A percentile compares a stretch with the other conserved stretches of the same genome.
These are phyloP conservation scores for Hyphopichia khmerensis DNA, from an alignment of 1,139 yeast species.

Conservation along the genomic window DNA sequence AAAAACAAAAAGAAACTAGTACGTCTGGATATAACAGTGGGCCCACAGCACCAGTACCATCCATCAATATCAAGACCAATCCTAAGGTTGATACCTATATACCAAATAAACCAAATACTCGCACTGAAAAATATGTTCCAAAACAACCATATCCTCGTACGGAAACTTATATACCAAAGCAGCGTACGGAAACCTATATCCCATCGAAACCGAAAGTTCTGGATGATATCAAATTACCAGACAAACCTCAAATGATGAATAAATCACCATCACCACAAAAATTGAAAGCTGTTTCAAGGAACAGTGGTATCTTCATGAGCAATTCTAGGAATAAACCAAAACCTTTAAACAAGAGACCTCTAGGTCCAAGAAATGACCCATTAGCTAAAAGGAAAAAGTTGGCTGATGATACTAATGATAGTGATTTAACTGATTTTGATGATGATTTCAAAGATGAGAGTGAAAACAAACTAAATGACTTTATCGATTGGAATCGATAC, in stretches of 20 bases:
- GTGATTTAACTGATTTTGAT: conserved; percentile 24
- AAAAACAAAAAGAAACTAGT: conserved; percentile 18
- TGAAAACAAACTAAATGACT: conserved; percentile 12
- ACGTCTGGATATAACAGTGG: neutral
- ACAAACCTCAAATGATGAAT: neutral
- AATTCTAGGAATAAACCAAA: conserved; percentile 2
- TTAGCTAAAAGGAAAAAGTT: conserved; percentile 7
- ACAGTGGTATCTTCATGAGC: conserved; percentile 7
- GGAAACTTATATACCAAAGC: conserved; percentile 1
- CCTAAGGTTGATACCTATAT: neutral
- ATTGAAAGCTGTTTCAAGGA: conserved; percentile 1
- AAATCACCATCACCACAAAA: neutral
- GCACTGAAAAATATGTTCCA: conserved; percentile 1
- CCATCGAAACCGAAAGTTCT: neutral
- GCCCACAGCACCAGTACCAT: neutral
- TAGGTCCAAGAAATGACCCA: conserved; percentile 1
- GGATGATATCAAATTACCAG: neutral
- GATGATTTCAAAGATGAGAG: conserved; percentile 17
- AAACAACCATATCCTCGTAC: neutral
- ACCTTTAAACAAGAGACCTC: neutral
- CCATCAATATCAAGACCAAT: neutral
- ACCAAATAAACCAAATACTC: neutral
- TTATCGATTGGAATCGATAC: conserved; percentile 6
- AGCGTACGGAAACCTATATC: conserved; percentile 2
- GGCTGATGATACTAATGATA: conserved; percentile 14